phyloP scores from a whole-genome alignment of 768 basidiomycete species.

The Suillus variegatus region DNA sequence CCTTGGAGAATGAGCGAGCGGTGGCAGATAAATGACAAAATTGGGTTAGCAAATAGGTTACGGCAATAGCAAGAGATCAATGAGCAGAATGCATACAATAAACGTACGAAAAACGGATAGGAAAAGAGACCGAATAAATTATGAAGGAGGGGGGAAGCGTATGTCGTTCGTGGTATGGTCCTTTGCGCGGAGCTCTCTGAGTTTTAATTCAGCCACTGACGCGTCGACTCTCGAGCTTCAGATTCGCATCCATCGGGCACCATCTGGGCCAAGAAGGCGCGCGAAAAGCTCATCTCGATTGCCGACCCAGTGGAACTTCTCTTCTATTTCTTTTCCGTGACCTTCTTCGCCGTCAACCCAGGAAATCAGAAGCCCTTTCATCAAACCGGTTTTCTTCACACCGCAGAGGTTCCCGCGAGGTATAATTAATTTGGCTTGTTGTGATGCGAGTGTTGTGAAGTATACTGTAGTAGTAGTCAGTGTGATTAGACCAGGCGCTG shows the following conservation, averaged over 20 bases:
- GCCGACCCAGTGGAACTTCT: conserved; percentile 61
- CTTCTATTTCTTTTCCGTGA: conserved; percentile 42
- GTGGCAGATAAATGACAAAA: background rate
- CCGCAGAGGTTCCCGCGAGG: conserved; percentile 48
- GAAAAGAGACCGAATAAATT: conserved; percentile 7
- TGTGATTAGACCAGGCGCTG: conserved; percentile 60
- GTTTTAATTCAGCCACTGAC: conserved; percentile 10
- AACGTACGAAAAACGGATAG: conserved; percentile 5
- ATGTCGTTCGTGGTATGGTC: background rate
- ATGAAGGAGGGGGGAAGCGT: conserved; percentile 6
- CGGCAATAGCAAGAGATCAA: conserved; percentile 9
- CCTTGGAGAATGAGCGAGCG: conserved; percentile 1
- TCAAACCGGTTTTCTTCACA: conserved; percentile 56
- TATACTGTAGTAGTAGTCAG: conserved; percentile 48
- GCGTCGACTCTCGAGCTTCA: conserved; percentile 24
- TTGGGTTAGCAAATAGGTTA: conserved; percentile 6
- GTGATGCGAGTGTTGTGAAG: conserved; percentile 56
- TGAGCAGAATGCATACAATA: background rate
- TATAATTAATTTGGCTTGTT: conserved; percentile 46
- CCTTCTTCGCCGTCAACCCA: conserved; percentile 39
- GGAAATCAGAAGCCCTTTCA: conserved; percentile 53
- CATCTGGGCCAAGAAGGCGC: conserved; percentile 54
- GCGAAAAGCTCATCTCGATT: conserved; percentile 68
- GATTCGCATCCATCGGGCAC: conserved; percentile 49
- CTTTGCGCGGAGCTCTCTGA: conserved; percentile 11